phyloP scores from a whole-genome alignment of 2,329 filamentous ascomycete species.

The Dactylellina sp. region DNA sequence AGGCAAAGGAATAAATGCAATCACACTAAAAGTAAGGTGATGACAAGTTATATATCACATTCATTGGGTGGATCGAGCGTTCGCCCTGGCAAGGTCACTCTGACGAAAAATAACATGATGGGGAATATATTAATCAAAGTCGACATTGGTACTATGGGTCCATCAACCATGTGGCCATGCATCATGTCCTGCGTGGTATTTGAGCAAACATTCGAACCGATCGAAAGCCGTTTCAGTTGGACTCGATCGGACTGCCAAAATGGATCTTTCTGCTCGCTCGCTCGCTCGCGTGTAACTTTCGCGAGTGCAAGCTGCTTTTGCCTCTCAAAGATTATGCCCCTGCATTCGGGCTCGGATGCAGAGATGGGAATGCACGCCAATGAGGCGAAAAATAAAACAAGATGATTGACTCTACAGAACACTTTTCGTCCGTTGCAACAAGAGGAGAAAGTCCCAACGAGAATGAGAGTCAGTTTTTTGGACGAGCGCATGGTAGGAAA shows the following conservation, averaged over 20 bases:
- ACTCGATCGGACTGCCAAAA: conserved; percentile 55
- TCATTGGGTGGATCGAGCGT: conserved; percentile 16
- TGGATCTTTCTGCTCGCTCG: background rate
- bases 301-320: conserved; percentile 35
- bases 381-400: conserved; percentile 23
- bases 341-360: conserved; percentile 46
- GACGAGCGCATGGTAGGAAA: conserved; percentile 18
- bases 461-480: conserved; percentile 4
- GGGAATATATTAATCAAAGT: conserved; percentile 41
- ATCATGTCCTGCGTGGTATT: conserved; percentile 46
- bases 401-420: too few relatives aligned
- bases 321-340: conserved; percentile 26
- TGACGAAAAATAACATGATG: conserved; percentile 33
- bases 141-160: conserved; percentile 8
- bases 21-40: conserved; percentile 48
- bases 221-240: conserved; percentile 52
- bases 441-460: conserved; percentile 23
- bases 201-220: conserved; percentile 48
- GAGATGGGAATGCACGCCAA: conserved; percentile 37
- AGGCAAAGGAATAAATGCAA: conserved; percentile 45
- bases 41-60: conserved; percentile 46
- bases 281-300: conserved; percentile 39
- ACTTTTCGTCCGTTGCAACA: conserved; percentile 15
- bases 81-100: conserved; percentile 17
- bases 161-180: conserved; percentile 52